Base-by-base conservation (phyloP, 2,329 filamentous ascomycete species). In the Ophiostoma pallidulum region DNA sequence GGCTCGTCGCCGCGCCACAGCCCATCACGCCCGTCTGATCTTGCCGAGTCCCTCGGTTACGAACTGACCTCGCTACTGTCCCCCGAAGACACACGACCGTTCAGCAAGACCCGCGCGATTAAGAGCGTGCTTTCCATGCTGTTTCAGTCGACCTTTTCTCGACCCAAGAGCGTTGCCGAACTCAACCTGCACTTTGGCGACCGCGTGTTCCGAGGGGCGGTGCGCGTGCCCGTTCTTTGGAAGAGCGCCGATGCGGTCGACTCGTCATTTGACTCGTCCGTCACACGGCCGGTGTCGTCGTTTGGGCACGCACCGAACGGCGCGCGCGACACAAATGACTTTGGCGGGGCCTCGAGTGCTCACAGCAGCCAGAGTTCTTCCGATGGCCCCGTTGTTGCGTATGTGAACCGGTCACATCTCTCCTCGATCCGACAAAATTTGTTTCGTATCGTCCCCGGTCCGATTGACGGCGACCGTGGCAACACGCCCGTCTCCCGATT, bases 191-290 rank as follows among this genome's bases (percentile, higher is more conserved):
- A 69, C 53, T 78, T 75, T 53, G 74, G 73, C 22, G 58, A 62
- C 16, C 65, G 66, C 26, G 59, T 65, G 13, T 74, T 72, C 53
- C 61, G 61, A 18, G 67, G 67, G 28, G 66, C 66, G 0, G 66
- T 74, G n/a, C 68, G 69, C 37, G 64, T 69, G 2, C 70, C 74
- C 18, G 59, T 72, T n/a, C 52, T 75, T 41, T 79, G 74, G 74
- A 70, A 67, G 48, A 64, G 59, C 38, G 61, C 62, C 3, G 55
- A 61, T n/a, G 44, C 49, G n/a, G 44, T 19, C 12, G 45, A 47
- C 18, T 45, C 50, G 24, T 67, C 64, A 0, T 67, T 66, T 41
- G 59, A 64, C 49, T 66, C 65, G 12, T 55, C 57, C 16, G 59
- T 58, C 19, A 67, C 65, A 14, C 61, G 52, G 38, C 52, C 56